Evolutionary conservation across 495 filamentous ascomycete species (phyloP), one percentile per base, ranked within the genome.

Genomic region (Penicillium parvum): DNA sequence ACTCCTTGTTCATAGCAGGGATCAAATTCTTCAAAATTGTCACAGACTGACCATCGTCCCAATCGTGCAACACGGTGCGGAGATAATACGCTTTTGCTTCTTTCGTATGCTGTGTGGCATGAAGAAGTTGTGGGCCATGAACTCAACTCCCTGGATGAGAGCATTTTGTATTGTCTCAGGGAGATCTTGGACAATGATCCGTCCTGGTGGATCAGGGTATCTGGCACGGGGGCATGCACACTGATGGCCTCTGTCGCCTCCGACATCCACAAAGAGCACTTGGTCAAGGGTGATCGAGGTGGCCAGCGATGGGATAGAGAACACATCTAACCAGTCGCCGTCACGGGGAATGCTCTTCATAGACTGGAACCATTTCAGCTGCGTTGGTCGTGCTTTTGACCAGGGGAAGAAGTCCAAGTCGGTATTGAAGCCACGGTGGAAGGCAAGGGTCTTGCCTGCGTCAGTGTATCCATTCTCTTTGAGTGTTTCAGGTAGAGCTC

Each of bases 231-330:
- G 66, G 9, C 46, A 48, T 3, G 45, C 29, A 0, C 75, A 50
- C 34, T 78, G 69, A 32, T 75, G 66, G 1, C 75, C 74, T 3
- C 53, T 32, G n/a, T 59, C 61, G 3, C 74, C 76, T 22, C 64
- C 75, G 2, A 76, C 53, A 55, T 81, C 77, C 4, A 79, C 71
- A 1, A 70, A 36, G 2, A 36, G 17, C 15, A 32, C 12, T 5
- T 32, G 3, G 7, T 32, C 30, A 16, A 16, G 7, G 30, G 30
- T 16, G 18, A 32, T 15, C 14, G 30, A 17, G 4, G 15, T 14
- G 4, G 30, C 14, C 7, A 32, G 14, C n/a, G 3, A 11, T n/a
- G 5, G 29, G 5, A 32, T 15, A 3, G 1, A 32, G 7, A 32
- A 32, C 3, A 32, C 30, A 32, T 3, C 30, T 16, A 32, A 7